A percentile compares a stretch with the other conserved stretches of the same genome.
Conservation (phyloP, 345 rosid genomes). For the Dovyalis caffra region DNA sequence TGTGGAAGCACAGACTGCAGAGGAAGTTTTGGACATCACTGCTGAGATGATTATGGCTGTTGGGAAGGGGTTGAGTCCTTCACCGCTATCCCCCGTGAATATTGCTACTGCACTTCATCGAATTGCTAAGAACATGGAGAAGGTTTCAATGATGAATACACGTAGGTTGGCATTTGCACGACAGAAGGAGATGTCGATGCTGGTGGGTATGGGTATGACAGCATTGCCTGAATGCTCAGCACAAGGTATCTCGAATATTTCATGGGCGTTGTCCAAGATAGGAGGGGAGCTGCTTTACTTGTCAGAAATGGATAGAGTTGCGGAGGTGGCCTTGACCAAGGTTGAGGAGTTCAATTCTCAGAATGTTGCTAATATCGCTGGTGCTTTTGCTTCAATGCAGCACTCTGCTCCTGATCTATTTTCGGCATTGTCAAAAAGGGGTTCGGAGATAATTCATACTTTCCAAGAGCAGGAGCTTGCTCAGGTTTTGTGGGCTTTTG, state of each 20-base stretch:
- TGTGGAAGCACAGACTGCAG: conserved; percentile 79
- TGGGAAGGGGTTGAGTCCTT: conserved; percentile 85
- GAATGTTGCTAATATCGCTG: conserved; percentile 88
- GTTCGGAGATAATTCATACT: conserved; percentile 42
- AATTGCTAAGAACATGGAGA: conserved; percentile 95
- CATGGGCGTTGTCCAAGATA: conserved; percentile 89
- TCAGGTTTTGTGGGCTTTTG: conserved; percentile 91
- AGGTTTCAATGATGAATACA: conserved; percentile 66
- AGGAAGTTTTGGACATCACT: conserved; percentile 63
- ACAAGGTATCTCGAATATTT: conserved; percentile 88
- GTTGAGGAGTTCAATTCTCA: conserved; percentile 77
- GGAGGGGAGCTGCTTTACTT: conserved; percentile 84
- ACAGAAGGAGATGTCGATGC: conserved; percentile 91
- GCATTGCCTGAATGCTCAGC: conserved; percentile 85
- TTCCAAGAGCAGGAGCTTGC: conserved; percentile 85
- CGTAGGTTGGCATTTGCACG: conserved; percentile 74
- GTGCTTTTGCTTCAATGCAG: conserved; percentile 87
- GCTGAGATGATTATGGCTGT: conserved; percentile 76
- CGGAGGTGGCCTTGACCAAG: conserved; percentile 75
- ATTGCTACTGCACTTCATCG: conserved; percentile 85
- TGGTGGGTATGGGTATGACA: conserved; percentile 78
- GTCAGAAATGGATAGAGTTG: conserved; percentile 96
- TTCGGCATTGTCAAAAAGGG: conserved; percentile 62
- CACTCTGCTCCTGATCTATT: conserved; percentile 81
- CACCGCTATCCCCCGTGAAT: conserved; percentile 80